Evolutionary conservation across 2,329 filamentous ascomycete genomes (phyloP), one percentile per base, ranked within the genome.

Genomic region (Plectosphaerella plurivora): DNA sequence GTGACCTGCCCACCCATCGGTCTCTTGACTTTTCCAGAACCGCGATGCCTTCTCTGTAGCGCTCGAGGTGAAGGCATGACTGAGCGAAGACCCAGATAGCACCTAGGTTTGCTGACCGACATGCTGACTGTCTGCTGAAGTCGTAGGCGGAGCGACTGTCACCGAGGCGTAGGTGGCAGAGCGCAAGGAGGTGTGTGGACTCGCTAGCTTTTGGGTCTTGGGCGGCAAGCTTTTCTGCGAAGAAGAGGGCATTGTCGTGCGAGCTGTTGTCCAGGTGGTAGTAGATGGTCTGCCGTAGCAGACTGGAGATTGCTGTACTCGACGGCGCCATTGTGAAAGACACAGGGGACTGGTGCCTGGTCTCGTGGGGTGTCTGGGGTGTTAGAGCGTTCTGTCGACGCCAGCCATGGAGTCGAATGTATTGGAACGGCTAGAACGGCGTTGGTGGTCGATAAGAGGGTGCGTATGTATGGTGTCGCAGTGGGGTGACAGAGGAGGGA

Each of bases 31-130:
- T 92, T 61, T 99, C 94, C 63, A 99, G 72, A 6, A 90, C 91
- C 11, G 81, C 77, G 51, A 93, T 87, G 24, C 94, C 94, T 61
- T 96, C 90, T 55, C 87, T 84, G 67, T 87, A 86, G 57, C 84
- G 84, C 54, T 89, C 91, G 53, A 97, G 73, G 45, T 83, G 83
- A 55, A 97, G 73, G 64, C 91, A 97, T 39, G 91, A 84, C 65
- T 96, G 91, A 50, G 93, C 93, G 74, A 92, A 96, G 45, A 97
- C 81, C 72, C 93, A 97, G 16, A 89, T 84, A 70, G 93, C 97
- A 28, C 92, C 92, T 24, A 96, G 66, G 70, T 97, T 89, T 33
- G 79, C 75, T 20, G 88, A 89, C 56, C 86, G 83, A 49, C 82
- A 82, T 37, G 84, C 89, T 50, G 84, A 77, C 46, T 82, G 78